Evolutionary conservation across 768 basidiomycete genomes (phyloP).

Genomic region (Suillus tomentosus): DNA sequence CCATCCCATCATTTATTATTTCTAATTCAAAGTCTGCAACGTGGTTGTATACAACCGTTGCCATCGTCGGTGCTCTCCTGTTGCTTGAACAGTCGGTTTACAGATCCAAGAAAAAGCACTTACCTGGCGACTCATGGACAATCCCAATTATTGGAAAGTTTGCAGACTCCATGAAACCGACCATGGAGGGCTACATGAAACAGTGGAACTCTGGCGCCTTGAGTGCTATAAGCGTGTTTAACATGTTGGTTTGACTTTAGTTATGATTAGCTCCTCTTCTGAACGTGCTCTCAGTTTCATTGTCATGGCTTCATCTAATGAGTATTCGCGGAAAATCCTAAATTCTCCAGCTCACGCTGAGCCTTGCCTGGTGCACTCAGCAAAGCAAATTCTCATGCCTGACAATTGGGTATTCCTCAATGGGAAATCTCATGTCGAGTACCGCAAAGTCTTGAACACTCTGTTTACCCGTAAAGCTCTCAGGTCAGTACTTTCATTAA

Average conservation of each 20-base stretch:
- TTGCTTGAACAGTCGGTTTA: conserved; percentile 88
- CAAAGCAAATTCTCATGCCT: conserved; percentile 79
- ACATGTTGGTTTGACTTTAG: conserved; percentile 67
- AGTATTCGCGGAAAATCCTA: conserved; percentile 91
- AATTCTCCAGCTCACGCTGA: conserved; percentile 93
- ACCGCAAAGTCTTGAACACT: conserved; percentile 85
- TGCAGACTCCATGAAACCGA: conserved; percentile 87
- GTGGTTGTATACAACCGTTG: conserved; percentile 72
- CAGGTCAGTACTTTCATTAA: conserved; percentile 49
- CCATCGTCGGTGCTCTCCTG: conserved; percentile 73
- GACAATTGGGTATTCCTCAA: conserved; percentile 99
- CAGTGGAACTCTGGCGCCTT: conserved; percentile 92
- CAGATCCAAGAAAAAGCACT: conserved; percentile 82
- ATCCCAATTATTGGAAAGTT: conserved; percentile 99
- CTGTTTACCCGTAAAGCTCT: conserved; percentile 96
- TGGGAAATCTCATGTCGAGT: conserved; percentile 91
- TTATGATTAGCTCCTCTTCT: neutral
- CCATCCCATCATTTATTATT: conserved; percentile 48
- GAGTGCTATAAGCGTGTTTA: conserved; percentile 92
- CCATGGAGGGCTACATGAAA: conserved; percentile 87
- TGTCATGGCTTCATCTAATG: conserved; percentile 95
- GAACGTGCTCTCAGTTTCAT: conserved; percentile 72
- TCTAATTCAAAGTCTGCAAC: conserved; percentile 26
- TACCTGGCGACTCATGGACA: conserved; percentile 90
- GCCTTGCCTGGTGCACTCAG: conserved; percentile 91